Conservation (phyloP, 2,329 filamentous ascomycete genomes). For the Aspergillus japonicus region DNA sequence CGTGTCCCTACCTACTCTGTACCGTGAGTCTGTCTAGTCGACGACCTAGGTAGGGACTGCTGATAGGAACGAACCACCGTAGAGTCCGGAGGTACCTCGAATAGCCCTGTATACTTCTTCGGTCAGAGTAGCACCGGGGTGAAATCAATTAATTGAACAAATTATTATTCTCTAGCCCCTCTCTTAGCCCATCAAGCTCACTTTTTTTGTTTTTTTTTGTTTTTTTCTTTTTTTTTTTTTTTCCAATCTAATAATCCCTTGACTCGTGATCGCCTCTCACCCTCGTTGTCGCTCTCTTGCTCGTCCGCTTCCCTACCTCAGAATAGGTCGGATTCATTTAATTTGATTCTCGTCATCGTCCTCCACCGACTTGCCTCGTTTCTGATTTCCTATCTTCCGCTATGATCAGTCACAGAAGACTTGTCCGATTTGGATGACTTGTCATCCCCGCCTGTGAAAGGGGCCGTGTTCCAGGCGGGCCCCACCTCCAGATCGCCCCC, state of each 20-base stretch:
- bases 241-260: not conserved
- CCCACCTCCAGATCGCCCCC: conserved; percentile 24
- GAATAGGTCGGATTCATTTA: not conserved
- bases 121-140: not conserved
- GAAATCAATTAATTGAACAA: not conserved
- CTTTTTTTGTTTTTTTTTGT: not conserved
- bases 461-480: conserved; percentile 12
- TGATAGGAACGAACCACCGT: too few species aligned
- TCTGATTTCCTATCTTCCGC: not conserved
- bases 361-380: not conserved
- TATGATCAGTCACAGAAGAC: conserved; percentile 15
- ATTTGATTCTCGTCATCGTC: not conserved
- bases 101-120: not conserved
- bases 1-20: not conserved
- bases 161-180: not conserved
- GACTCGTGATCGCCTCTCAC: not conserved
- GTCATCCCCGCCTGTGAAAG: conserved; percentile 9
- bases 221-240: not conserved
- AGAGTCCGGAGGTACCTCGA: not conserved
- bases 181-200: not conserved
- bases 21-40: too few species aligned
- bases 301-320: not conserved
- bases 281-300: not conserved
- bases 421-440: conserved; percentile 18
- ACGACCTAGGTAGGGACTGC: not conserved